These are phyloP conservation scores for Aquilaria agallochum DNA, from an alignment of 441 rosid species.

Conservation along the genomic window DNA sequence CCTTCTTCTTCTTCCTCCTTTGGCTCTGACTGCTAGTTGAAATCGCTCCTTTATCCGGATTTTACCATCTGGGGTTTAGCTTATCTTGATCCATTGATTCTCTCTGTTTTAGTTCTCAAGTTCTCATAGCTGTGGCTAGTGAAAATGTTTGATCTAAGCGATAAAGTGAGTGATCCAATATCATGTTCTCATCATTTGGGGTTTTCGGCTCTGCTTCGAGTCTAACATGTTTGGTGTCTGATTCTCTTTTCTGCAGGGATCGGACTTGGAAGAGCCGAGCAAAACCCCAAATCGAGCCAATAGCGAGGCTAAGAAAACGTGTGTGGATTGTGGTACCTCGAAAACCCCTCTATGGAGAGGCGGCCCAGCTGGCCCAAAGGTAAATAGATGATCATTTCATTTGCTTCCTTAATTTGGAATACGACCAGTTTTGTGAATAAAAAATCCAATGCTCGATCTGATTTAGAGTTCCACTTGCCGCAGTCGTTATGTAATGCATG, in stretches of 20 bases:
- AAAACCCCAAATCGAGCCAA: conserved; percentile 22
- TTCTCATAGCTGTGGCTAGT: conserved; percentile 19
- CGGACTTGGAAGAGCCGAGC: conserved; percentile 40
- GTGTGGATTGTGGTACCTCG: conserved; percentile 86
- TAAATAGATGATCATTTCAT: conserved; percentile 6
- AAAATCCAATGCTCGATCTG: not conserved
- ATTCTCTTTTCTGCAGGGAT: conserved; percentile 3
- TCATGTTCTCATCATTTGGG: not conserved
- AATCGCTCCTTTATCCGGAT: not conserved
- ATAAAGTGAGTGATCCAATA: conserved; percentile 36
- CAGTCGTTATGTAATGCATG: conserved; percentile 97
- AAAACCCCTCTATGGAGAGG: conserved; percentile 97
- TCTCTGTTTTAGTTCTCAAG: conserved; percentile 11
- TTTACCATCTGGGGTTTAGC: not conserved
- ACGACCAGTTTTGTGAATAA: not conserved
- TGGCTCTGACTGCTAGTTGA: not conserved
- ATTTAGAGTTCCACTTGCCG: not conserved
- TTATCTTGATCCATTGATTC: not conserved
- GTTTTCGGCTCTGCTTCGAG: no score
- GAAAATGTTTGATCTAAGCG: conserved; percentile 46
- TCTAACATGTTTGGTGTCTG: no score
- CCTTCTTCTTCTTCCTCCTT: no score
- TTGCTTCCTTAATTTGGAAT: conserved; percentile 4
- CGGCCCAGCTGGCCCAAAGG: conserved; percentile 98
- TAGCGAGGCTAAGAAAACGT: conserved; percentile 53